Conservation (phyloP, 768 basidiomycete genomes). For the Daedaleopsis sinensis region DNA sequence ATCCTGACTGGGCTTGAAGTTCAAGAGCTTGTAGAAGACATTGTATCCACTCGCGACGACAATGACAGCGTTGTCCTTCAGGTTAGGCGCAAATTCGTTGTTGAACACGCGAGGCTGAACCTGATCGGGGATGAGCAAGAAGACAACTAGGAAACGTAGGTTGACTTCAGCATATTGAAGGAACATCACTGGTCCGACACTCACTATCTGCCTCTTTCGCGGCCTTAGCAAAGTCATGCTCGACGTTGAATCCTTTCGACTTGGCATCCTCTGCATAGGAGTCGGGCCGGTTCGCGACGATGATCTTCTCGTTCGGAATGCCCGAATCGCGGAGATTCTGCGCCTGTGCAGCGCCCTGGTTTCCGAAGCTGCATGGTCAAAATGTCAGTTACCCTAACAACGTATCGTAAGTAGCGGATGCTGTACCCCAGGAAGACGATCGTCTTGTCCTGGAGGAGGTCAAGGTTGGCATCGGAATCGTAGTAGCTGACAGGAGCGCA, state of each 20-base stretch:
- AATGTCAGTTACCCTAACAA: neutral
- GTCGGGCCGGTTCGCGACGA: slow-evolving; percentile 61
- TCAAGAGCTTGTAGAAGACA: slow-evolving; percentile 60
- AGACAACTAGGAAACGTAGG: slow-evolving; percentile 44
- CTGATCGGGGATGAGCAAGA: slow-evolving; percentile 66
- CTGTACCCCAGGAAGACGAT: slow-evolving; percentile 64
- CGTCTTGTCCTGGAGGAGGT: slow-evolving; percentile 47
- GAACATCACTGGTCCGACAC: slow-evolving; percentile 7
- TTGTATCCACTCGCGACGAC: slow-evolving; percentile 70
- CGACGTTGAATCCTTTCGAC: slow-evolving; percentile 58
- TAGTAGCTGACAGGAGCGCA: slow-evolving; percentile 46
- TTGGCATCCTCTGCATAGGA: slow-evolving; percentile 60
- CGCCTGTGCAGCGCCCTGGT: slow-evolving; percentile 68
- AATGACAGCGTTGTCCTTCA: slow-evolving; percentile 52
- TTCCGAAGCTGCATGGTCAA: slow-evolving; percentile 50
- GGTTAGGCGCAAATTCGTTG: slow-evolving; percentile 48
- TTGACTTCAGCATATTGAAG: no score
- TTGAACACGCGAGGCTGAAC: slow-evolving; percentile 68
- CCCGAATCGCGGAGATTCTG: slow-evolving; percentile 68
- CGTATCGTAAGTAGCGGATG: neutral
- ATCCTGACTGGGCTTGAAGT: slow-evolving; percentile 55
- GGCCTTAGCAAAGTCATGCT: slow-evolving; percentile 58
- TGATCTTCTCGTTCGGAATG: slow-evolving; percentile 60
- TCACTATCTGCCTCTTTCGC: slow-evolving; percentile 57
- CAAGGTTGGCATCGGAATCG: slow-evolving; percentile 61